phyloP scores from a whole-genome alignment of 345 rosid genomes.

The Sonneratia caseolaris region DNA sequence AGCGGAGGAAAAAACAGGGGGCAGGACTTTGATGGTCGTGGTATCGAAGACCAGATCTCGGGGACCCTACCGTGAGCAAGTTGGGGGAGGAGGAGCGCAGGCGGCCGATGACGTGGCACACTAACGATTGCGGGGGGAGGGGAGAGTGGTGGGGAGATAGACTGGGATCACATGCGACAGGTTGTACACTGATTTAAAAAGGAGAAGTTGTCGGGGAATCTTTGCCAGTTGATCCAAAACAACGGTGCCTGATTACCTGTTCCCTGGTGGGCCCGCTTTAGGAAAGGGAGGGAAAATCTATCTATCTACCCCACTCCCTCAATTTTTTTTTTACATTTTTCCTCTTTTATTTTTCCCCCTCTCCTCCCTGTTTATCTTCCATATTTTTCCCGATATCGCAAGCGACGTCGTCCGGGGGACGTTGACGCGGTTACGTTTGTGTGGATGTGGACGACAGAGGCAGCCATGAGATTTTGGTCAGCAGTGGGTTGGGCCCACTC shows the following conservation, averaged over 20 bases:
- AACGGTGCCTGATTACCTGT: neutral
- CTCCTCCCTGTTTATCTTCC: neutral
- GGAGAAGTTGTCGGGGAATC: conserved; percentile 12
- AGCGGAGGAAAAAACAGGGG: neutral
- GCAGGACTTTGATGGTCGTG: neutral
- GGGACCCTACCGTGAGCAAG: neutral
- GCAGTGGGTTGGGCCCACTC: neutral
- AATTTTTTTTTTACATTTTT: too few relatives aligned
- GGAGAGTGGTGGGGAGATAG: neutral
- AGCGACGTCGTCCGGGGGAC: neutral
- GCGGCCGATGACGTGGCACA: conserved; percentile 1
- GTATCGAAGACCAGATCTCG: neutral
- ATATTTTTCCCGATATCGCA: neutral
- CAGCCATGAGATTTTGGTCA: neutral
- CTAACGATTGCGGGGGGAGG: neutral
- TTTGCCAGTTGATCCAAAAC: conserved; percentile 2
- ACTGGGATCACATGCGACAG: conserved; percentile 8
- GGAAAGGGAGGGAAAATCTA: too few relatives aligned
- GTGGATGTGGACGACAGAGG: neutral
- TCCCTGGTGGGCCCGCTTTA: conserved; percentile 1
- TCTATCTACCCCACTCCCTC: too few relatives aligned
- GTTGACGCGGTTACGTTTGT: neutral
- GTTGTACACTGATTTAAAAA: neutral
- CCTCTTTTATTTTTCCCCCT: neutral
- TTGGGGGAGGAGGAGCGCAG: neutral